Evolutionary conservation across 2,329 filamentous ascomycete species (phyloP), one percentile per base, ranked within the genome.

Genomic region (Myriosclerotinia duriaeana): DNA sequence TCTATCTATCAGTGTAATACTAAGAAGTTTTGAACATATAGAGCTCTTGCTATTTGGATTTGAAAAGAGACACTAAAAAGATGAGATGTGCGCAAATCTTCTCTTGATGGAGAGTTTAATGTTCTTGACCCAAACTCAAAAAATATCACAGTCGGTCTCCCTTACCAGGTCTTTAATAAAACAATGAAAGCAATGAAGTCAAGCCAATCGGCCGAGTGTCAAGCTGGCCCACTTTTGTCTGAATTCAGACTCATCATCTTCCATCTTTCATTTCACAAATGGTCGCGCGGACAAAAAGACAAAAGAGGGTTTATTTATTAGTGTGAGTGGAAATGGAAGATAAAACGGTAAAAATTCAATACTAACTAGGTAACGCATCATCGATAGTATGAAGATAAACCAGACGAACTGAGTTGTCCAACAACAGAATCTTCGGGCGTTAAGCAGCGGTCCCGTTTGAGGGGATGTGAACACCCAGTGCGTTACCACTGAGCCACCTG

Each of bases 401-500:
- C 38, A 56, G 54, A 56, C 54, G 22, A 20, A 40, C 54, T 44
- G 54, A 44, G 54, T 44, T 56, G 42, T 44, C 15, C 40, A 44
- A 11, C 22, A 56, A 44, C 15, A 1, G 14, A 56, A n/a, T 30
- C 54, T 56, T 56, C 54, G 54, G 54, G 30, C 8, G 38, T 56
- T 44, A 56, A 56, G 38, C 54, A 56, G 54, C 11, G 54, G 38
- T 44, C 38, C 54, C 54, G 38, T 56, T 44, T 56, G 22, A 56
- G 54, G 38, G 38, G 54, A 30, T 56, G 38, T 56, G 54, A 56
- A 56, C 42, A 30, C 54, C 22, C 2, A 56, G 54, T 56, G 54
- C 54, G 54, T 38, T 56, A 44, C 54, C 54, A 56, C 54, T 56
- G 38, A 44, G 54, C 54, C 54, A 56, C 42, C 54, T 56, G 38